Base-by-base conservation (phyloP, 2,329 filamentous ascomycete species). In the Trichoderma breve region DNA sequence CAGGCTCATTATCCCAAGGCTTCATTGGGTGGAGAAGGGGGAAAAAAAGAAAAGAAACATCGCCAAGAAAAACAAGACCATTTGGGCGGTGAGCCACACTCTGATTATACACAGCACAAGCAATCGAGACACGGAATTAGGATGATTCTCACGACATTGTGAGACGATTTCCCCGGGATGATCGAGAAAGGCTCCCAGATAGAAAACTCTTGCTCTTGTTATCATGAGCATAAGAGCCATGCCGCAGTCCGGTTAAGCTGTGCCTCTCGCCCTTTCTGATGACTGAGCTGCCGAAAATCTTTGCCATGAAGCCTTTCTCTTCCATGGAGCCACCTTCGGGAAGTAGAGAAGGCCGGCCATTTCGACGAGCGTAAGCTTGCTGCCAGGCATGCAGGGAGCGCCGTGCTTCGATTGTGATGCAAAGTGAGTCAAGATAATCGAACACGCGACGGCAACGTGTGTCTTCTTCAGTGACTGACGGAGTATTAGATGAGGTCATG, bases 321-420 rank as follows among this genome's bases (percentile, higher is more conserved):
- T 79, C 74, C 79, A 82, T 79, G 18, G 74, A 77, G 18, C 77
- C 79, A 7, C 82, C 82, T 2, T 75, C 72, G 0, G 86, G 84
- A 0, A 87, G 79, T 6, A 87, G 78, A 15, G 73, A 74, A 2
- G 81, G 77, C n/a, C 82, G 80, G 11, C 79, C 77, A 58, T 76
- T 74, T 4, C 76, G 80, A 8, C 83, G 81, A 32, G 87, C 86
- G 75, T 86, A 89, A 3, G 73, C 74, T 72, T 85, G 81, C 77
- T 87, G 86, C 83, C 86, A 90, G 4, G 78, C 74, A 34, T 80
- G 80, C 3, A 90, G 78, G 36, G 87, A 83, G 6, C 79, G 75
- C n/a, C 79, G 82, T 1, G 88, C 87, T 63, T 86, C 85, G 2
- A 75, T 75, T 0, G 85, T 88, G 9, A 77, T 76, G 72, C 88